Conservation (phyloP, 2,329 filamentous ascomycete species). For the Penicillium sp. region DNA sequence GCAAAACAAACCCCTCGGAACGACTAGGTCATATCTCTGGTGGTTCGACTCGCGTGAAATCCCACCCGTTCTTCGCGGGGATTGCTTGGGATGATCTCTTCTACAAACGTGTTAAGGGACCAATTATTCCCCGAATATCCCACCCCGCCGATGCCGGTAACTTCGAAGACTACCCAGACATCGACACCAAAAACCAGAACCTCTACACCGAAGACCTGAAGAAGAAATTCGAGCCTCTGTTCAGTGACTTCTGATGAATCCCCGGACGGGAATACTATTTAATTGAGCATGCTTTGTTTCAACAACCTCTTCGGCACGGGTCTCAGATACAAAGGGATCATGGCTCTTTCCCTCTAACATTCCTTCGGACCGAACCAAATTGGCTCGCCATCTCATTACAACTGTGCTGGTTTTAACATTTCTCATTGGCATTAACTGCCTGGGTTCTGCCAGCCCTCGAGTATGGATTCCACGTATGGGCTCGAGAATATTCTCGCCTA, state of each 20-base stretch:
- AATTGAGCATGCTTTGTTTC: constrained; percentile 5
- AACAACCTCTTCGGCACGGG: constrained; percentile 1
- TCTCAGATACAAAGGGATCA: not conserved
- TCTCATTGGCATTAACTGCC: not conserved
- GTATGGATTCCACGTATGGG: not conserved
- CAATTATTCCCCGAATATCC: constrained; percentile 62
- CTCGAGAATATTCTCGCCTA: not conserved
- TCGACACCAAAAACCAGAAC: constrained; percentile 53
- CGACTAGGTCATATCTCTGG: constrained; percentile 64
- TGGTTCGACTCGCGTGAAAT: constrained; percentile 59
- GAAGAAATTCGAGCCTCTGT: constrained; percentile 60
- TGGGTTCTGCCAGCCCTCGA: not conserved
- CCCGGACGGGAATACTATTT: not conserved
- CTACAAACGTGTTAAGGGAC: constrained; percentile 59
- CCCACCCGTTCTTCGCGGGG: constrained; percentile 61
- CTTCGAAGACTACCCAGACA: constrained; percentile 64
- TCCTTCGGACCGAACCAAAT: not conserved
- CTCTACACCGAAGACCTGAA: constrained; percentile 61
- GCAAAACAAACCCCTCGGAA: constrained; percentile 64
- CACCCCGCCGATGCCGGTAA: constrained; percentile 63
- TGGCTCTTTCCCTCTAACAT: not conserved
- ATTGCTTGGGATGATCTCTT: constrained; percentile 66
- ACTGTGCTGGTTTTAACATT: not conserved
- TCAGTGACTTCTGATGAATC: constrained; percentile 57
- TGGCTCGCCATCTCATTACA: not conserved